phyloP scores from a whole-genome alignment of 225 moss, liverwort and hornwort genomes.

The Bryoerythrophyllum caledonicum region DNA sequence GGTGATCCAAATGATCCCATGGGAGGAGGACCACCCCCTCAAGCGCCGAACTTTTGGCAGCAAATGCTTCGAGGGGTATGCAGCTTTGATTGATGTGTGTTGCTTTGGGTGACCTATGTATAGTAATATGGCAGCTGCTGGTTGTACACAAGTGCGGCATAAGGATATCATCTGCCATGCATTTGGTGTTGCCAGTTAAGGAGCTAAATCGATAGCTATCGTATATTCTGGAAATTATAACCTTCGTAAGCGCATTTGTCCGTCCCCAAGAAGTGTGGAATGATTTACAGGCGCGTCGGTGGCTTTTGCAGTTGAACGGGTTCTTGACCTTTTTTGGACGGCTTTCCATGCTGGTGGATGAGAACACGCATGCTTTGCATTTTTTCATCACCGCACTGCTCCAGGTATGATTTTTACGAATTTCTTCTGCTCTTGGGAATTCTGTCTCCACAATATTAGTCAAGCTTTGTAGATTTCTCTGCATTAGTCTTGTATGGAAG shows the following conservation, averaged over 20 bases:
- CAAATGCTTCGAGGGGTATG: constrained; percentile 94
- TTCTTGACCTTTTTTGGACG: constrained; percentile 93
- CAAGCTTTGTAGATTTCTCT: background rate
- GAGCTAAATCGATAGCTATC: constrained; percentile 36
- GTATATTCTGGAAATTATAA: constrained; percentile 16
- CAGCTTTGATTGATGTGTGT: constrained; percentile 32
- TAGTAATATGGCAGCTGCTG: constrained; percentile 37
- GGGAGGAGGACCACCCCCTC: constrained; percentile 81
- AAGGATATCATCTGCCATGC: constrained; percentile 45
- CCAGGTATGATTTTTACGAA: constrained; percentile 50
- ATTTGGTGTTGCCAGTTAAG: constrained; percentile 36
- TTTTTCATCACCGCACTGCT: constrained; percentile 96
- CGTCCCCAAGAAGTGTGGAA: background rate
- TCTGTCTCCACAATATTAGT: background rate
- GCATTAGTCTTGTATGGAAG: background rate
- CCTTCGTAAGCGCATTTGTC: constrained; percentile 7
- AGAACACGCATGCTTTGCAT: constrained; percentile 97
- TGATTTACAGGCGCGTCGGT: background rate
- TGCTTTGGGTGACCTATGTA: constrained; percentile 35
- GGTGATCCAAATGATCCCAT: constrained; percentile 89
- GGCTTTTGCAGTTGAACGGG: constrained; percentile 70
- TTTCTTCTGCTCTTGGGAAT: background rate
- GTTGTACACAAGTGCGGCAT: constrained; percentile 31
- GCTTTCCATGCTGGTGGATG: constrained; percentile 90
- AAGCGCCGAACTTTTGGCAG: constrained; percentile 84